Percentiles rank a stretch among this genome's conserved stretches.
These are phyloP conservation scores for Suillus luteus DNA, from an alignment of 768 basidiomycete species.

Conservation along the genomic window DNA sequence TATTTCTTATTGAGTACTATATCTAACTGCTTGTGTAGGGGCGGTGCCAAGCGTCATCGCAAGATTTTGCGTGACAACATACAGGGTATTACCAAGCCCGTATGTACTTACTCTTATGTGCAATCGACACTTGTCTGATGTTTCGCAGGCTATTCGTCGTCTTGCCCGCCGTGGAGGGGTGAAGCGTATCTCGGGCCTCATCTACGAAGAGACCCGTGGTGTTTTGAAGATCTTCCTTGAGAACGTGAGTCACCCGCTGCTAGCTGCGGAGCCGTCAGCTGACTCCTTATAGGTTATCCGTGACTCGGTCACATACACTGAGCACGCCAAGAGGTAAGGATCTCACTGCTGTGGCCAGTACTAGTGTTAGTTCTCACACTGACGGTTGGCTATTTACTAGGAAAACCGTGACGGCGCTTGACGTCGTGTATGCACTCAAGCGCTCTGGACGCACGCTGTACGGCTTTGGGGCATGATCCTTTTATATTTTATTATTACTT, in stretches of 20 bases:
- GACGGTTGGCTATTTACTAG: slow-evolving; percentile 33
- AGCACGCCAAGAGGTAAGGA: slow-evolving; percentile 76
- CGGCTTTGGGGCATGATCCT: slow-evolving; percentile 71
- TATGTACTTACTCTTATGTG: slow-evolving; percentile 31
- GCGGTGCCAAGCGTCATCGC: slow-evolving; percentile 49
- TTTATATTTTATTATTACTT: slow-evolving; percentile 4
- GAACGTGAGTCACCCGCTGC: slow-evolving; percentile 54
- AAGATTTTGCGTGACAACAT: slow-evolving; percentile 50
- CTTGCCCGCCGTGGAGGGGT: slow-evolving; percentile 92
- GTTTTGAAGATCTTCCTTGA: slow-evolving; percentile 90
- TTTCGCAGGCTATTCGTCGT: slow-evolving; percentile 77
- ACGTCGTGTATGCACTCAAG: slow-evolving; percentile 77
- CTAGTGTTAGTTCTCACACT: background rate
- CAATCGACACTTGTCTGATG: slow-evolving; percentile 44
- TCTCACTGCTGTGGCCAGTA: background rate
- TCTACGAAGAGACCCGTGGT: slow-evolving; percentile 92
- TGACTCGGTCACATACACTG: slow-evolving; percentile 92
- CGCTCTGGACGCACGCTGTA: slow-evolving; percentile 78
- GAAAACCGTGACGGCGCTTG: slow-evolving; percentile 86
- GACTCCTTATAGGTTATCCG: slow-evolving; percentile 68
- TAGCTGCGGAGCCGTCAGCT: slow-evolving; percentile 10
- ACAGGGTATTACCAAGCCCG: slow-evolving; percentile 55
- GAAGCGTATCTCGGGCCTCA: slow-evolving; percentile 86
- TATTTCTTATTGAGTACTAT: background rate
- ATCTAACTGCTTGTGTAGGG: slow-evolving; percentile 28